Evolutionary conservation across 805 yeast genomes (phyloP).

Genomic region (Lachancea kluyveri): DNA sequence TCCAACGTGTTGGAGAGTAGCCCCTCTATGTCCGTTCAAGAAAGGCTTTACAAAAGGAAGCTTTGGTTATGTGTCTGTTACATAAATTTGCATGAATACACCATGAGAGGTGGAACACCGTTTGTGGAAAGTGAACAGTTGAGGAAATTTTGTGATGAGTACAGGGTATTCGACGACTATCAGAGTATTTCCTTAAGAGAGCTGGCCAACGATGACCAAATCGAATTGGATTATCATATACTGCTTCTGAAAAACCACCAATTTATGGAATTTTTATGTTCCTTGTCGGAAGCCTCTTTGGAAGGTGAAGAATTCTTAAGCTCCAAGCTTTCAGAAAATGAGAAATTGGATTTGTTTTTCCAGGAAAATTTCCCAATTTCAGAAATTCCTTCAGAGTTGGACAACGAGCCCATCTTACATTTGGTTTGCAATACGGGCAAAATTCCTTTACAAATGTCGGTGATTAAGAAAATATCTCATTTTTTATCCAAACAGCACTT

Average conservation of each 20-base stretch:
- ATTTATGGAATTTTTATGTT: constrained; percentile 6
- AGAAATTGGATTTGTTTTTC: constrained; percentile 5
- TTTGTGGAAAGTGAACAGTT: constrained; percentile 6
- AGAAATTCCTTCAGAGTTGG: constrained; percentile 2
- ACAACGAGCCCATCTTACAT: constrained; percentile 3
- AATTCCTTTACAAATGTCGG: constrained; percentile 5
- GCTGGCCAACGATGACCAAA: constrained; percentile 8
- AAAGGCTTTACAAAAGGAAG: constrained; percentile 5
- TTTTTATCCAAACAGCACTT: constrained; percentile 4
- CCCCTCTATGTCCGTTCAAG: constrained; percentile 5
- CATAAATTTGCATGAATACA: constrained; percentile 5
- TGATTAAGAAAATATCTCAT: constrained; percentile 4
- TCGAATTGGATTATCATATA: constrained; percentile 8
- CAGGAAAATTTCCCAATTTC: constrained; percentile 5
- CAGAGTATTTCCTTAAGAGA: constrained; percentile 5
- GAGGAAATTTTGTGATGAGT: constrained; percentile 6
- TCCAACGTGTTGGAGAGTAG: constrained; percentile 2
- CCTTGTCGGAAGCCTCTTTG: constrained; percentile 2
- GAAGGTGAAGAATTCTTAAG: constrained; percentile 6
- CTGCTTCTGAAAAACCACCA: constrained; percentile 8
- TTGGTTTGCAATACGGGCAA: constrained; percentile 4
- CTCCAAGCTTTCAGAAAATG: constrained; percentile 7
- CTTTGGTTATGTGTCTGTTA: constrained; percentile 7
- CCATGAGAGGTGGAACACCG: constrained; percentile 5
- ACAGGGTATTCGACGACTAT: constrained; percentile 7